Evolutionary conservation across 2,329 filamentous ascomycete species (phyloP), one percentile per base, ranked within the genome.

Genomic region (Rhinocladiella similis): DNA sequence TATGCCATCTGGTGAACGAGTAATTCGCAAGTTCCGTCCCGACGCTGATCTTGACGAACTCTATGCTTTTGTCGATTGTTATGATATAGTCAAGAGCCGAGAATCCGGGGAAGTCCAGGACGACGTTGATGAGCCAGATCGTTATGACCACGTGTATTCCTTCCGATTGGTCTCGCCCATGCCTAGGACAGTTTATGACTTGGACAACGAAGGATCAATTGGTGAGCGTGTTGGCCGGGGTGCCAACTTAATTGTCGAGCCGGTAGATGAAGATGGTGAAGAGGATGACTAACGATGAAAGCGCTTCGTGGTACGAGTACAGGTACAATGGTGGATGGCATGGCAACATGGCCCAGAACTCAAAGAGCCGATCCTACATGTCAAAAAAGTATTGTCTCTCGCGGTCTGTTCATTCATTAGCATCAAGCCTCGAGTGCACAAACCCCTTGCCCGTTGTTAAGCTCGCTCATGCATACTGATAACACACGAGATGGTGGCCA

Each of bases 11-110:
- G 88, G 84, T 0, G 88, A 90, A 47, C 82, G 92, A 41, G 83
- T 96, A 1, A 83, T 96, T 54, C 83, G 93, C 41, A 83, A 83
- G 48, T 97, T 99, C 70, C 72, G 78, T 0, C 77, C 81, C 1
- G 78, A 84, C n/a, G 84, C 89, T 0, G 80, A 82, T 1, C 77
- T 97, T 36, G 93, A 97, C 69, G 91, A 97, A 67, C 75, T 99
- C 5, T 97, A 97, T 72, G 94, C 93, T 0, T 97, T 96, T 74
- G 91, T 97, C 2, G 94, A 99, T 69, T 97, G 93, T 74, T 87
- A 91, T 69, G 86, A 90, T 50, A 65, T 88, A 5, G 65, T 91
- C 2, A 72, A 81, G 35, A 72, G 74, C 1, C 71, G 13, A 57
- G 50, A 13, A 62, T 47, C 27, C 62, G 63, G 35, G 61, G 50